Conservation (phyloP, 441 rosid species). For the Mallotus japonicus region DNA sequence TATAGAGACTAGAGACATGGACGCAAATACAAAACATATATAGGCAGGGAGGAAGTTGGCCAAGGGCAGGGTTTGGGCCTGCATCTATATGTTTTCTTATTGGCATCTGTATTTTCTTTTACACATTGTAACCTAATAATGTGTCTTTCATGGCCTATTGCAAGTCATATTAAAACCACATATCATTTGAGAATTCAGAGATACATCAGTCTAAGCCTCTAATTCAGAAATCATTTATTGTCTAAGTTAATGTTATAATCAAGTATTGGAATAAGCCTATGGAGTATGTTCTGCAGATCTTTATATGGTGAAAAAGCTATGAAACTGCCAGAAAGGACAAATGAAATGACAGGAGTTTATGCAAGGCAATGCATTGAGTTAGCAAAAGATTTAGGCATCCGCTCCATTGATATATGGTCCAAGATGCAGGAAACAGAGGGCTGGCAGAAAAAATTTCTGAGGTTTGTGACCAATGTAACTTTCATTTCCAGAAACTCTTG, state of each 20-base stretch:
- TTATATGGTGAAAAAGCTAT: constrained; percentile 68
- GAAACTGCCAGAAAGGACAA: constrained; percentile 73
- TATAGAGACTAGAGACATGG: neutral
- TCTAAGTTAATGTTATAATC: neutral
- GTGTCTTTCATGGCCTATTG: neutral
- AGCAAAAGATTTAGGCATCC: constrained; percentile 59
- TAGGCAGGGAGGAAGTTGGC: neutral
- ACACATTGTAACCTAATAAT: neutral
- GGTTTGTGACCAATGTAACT: constrained; percentile 36
- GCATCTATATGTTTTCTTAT: too few relatives aligned
- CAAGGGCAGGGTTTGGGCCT: too few relatives aligned
- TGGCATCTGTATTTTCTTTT: neutral
- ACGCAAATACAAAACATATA: neutral
- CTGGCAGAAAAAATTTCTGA: constrained; percentile 75
- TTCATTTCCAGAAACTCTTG: neutral
- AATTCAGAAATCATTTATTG: neutral
- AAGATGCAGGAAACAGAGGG: constrained; percentile 79
- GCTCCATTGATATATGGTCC: constrained; percentile 70
- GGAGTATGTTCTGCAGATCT: constrained; percentile 43
- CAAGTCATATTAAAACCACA: neutral
- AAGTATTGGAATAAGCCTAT: neutral
- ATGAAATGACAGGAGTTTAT: constrained; percentile 70
- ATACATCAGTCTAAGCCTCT: neutral
- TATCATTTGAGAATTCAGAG: neutral
- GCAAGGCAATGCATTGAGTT: constrained; percentile 67